Evolutionary conservation across 176 grass and related monocot species (phyloP), one percentile per base, ranked within the genome.

Genomic region (Guadua angustifolia): DNA sequence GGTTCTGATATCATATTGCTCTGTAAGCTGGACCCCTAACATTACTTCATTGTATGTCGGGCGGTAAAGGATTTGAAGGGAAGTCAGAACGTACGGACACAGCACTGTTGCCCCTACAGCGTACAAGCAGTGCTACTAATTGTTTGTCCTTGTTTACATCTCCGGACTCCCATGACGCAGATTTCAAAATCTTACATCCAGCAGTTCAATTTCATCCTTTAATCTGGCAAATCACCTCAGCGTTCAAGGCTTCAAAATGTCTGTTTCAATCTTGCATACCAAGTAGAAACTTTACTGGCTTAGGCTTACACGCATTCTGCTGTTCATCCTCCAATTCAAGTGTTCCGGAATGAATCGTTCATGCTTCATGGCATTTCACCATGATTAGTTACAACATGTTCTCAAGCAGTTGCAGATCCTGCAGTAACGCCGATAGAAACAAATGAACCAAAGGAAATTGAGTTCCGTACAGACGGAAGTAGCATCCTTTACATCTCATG

Each of bases 401-500:
- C 71, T 43, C 62, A 55, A 76, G 52, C 33, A 71, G 16, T 39
- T 65, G 38, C 81, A 63, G 19, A 63, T 83, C 42, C 53, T 47
- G 17, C 38, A 39, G 21, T 47, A 40, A 38, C 21, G 58, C 44
- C 36, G 9, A 6, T 58, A 39, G 65, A 78, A 77, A 56, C 15
- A 86, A 19, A 62, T 55, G 22, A 53, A 59, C 13, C 39, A 62
- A 61, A 59, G 39, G 9, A 65, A n/a, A 43, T 33, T 21, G 67
- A 73, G 19, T 50, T 63, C n/a, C 17, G 35, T 65, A 72, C 66
- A 52, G 11, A 22, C 5, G 5, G 12, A 67, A 77, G 73, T 33
- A 38, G 79, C 57, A 79, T 12, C 50, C 53, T 79, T 66, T 36
- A 57, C 71, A 85, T 81, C 38, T 87, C 50, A 87, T 68, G 26